These are phyloP conservation scores for Alopecurus myosuroides DNA, from an alignment of 176 grass and related monocot genomes.

Conservation along the genomic window DNA sequence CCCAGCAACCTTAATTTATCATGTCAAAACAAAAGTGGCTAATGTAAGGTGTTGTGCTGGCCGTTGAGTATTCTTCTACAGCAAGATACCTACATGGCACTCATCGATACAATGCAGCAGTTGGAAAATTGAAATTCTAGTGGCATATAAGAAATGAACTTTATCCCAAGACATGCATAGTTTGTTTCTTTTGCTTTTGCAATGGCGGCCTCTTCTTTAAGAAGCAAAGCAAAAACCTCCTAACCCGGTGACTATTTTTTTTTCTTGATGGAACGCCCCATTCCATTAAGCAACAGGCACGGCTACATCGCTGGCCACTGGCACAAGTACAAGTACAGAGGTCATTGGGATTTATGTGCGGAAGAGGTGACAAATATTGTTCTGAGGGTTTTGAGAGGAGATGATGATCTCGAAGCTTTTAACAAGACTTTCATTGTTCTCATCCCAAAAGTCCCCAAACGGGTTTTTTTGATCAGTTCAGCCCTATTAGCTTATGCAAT, in stretches of 20 bases:
- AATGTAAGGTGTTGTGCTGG: neutral
- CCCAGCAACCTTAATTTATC: neutral
- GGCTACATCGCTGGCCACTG: too few relatives aligned
- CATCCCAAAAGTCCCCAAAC: too few relatives aligned
- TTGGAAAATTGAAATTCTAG: neutral
- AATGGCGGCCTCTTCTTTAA: constrained; percentile 13
- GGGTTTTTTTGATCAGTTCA: too few relatives aligned
- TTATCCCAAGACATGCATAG: neutral
- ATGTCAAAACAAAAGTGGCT: constrained; percentile 15
- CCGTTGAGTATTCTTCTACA: neutral
- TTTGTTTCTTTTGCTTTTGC: constrained; percentile 17
- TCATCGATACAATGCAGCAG: neutral
- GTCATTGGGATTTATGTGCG: too few relatives aligned
- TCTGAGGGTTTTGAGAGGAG: too few relatives aligned
- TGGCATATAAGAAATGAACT: neutral
- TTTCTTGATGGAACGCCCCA: too few relatives aligned
- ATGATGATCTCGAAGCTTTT: too few relatives aligned
- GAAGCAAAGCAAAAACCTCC: neutral
- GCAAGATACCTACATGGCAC: neutral
- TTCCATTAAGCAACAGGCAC: too few relatives aligned
- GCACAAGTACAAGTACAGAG: too few relatives aligned
- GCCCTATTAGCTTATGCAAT: too few relatives aligned
- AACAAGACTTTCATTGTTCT: too few relatives aligned
- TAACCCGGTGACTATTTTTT: neutral
- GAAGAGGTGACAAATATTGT: too few relatives aligned